Evolutionary conservation across 208 protist genomes (phyloP).

Genomic region (Acanthamoeba triangularis): DNA sequence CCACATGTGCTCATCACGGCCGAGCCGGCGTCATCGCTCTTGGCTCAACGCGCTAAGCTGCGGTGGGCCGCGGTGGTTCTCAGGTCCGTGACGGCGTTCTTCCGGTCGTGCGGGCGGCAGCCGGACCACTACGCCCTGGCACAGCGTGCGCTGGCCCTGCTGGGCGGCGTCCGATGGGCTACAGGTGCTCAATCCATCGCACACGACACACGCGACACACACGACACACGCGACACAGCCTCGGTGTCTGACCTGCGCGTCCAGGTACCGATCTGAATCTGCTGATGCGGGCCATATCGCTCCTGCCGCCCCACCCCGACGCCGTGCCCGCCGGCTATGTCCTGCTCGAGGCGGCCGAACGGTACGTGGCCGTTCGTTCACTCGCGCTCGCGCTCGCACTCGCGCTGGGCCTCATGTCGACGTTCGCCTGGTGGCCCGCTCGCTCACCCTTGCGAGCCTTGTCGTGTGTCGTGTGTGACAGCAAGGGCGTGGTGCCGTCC

Average conservation of each 20-base stretch:
- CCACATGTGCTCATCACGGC: neutral
- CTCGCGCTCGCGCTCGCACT: neutral
- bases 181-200: neutral
- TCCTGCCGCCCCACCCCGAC: conserved; percentile 9
- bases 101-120: conserved; percentile 5
- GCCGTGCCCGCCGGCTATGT: conserved; percentile 49
- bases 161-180: neutral
- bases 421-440: neutral
- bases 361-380: too few relatives aligned
- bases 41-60: too few relatives aligned
- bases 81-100: neutral
- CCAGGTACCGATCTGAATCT: conserved; percentile 19
- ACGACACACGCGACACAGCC: neutral
- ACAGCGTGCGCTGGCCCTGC: neutral
- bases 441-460: neutral
- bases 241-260: too few relatives aligned
- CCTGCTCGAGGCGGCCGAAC: neutral
- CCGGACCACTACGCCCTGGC: conserved; percentile 24
- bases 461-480: neutral
- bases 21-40: too few relatives aligned
- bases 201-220: neutral
- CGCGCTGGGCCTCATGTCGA: neutral
- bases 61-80: neutral
- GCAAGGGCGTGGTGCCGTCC: conserved; percentile 1
- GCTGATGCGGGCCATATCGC: neutral